These are phyloP conservation scores for Wakefieldia striispora DNA, from an alignment of 768 basidiomycete genomes.

Conservation along the genomic window DNA sequence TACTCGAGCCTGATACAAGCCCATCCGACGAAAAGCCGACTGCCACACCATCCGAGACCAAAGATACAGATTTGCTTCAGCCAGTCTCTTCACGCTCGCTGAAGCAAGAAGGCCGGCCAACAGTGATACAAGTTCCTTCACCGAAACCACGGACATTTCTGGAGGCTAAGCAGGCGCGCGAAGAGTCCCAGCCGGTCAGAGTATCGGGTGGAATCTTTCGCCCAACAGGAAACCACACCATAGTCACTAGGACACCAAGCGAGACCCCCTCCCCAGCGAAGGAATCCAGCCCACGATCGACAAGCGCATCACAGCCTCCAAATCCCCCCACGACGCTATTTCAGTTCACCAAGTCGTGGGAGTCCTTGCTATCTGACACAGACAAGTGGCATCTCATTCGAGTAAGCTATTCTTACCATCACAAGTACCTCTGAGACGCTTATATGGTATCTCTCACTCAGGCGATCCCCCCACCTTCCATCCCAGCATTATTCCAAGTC, in stretches of 20 bases:
- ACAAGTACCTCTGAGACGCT: background rate
- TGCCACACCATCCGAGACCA: conserved; percentile 3
- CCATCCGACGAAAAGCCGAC: background rate
- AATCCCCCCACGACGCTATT: conserved; percentile 50
- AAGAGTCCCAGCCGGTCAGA: conserved; percentile 41
- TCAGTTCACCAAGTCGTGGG: conserved; percentile 64
- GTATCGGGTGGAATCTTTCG: conserved; percentile 76
- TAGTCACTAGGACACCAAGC: conserved; percentile 43
- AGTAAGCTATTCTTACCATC: conserved; percentile 39
- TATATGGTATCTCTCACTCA: conserved; percentile 24
- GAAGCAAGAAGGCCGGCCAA: conserved; percentile 18
- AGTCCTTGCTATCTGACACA: conserved; percentile 35
- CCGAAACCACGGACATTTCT: conserved; percentile 43
- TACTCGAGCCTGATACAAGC: conserved; percentile 41
- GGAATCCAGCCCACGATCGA: conserved; percentile 1
- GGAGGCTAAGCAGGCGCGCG: conserved; percentile 58
- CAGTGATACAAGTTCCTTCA: conserved; percentile 2
- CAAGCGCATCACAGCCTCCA: conserved; percentile 2
- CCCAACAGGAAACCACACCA: conserved; percentile 54
- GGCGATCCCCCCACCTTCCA: conserved; percentile 51
- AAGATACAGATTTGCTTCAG: conserved; percentile 31
- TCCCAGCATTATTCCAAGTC: conserved; percentile 65
- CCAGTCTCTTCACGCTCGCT: conserved; percentile 39
- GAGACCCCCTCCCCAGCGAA: conserved; percentile 4
- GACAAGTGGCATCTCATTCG: conserved; percentile 59